Evolutionary conservation across 306 rosid species (phyloP).

Genomic region (Sicyos edulis): DNA sequence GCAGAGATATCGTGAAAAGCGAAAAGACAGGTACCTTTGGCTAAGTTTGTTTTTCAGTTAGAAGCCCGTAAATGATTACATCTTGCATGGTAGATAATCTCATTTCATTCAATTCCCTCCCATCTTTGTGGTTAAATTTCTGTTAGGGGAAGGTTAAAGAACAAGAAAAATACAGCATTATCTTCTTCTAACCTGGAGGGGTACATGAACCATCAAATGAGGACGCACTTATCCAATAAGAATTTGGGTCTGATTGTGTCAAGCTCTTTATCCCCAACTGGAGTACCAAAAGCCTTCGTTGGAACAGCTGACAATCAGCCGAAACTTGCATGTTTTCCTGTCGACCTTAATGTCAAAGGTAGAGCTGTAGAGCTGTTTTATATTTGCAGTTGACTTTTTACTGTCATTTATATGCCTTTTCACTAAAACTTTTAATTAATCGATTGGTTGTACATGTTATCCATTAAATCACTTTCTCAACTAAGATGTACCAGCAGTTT

Average conservation of each 20-base stretch:
- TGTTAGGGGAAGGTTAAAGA: constrained; percentile 72
- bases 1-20: constrained; percentile 87
- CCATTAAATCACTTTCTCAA: neutral
- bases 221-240: constrained; percentile 55
- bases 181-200: constrained; percentile 64
- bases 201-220: constrained; percentile 59
- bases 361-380: constrained; percentile 19
- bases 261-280: constrained; percentile 73
- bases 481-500: neutral
- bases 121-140: constrained; percentile 34
- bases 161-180: constrained; percentile 51
- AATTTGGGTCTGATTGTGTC: constrained; percentile 70
- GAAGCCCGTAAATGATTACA: constrained; percentile 19
- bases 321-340: constrained; percentile 48
- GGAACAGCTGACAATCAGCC: constrained; percentile 59
- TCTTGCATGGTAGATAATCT: constrained; percentile 22
- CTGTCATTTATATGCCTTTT: neutral
- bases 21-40: constrained; percentile 71
- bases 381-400: neutral
- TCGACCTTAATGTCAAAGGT: constrained; percentile 89
- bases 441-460: neutral
- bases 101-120: constrained; percentile 26
- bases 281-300: constrained; percentile 40
- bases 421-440: neutral
- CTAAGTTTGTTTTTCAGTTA: constrained; percentile 25